A percentile compares a stretch with the other conserved stretches of the same genome.
These are phyloP conservation scores for Ascobolus immersus DNA, from an alignment of 495 filamentous ascomycete genomes.

Conservation along the genomic window DNA sequence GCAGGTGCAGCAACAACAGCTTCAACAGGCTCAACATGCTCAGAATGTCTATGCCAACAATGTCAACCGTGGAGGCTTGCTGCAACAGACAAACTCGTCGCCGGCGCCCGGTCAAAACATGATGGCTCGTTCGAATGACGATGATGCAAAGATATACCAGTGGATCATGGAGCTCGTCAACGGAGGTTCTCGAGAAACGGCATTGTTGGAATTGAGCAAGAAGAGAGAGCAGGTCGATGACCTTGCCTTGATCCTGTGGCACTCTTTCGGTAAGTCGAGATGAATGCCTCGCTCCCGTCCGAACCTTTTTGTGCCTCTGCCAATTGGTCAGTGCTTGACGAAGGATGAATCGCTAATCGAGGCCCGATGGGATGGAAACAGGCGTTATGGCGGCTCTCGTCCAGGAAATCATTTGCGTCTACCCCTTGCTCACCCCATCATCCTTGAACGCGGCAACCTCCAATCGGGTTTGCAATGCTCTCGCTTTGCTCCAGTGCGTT, in stretches of 20 bases:
- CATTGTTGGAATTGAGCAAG: constrained; percentile 90
- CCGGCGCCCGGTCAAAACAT: constrained; percentile 24
- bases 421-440: constrained; percentile 83
- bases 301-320: constrained; percentile 1
- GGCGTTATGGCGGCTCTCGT: constrained; percentile 95
- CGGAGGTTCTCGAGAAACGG: constrained; percentile 62
- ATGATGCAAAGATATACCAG: constrained; percentile 70
- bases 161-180: constrained; percentile 87
- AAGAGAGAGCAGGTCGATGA: constrained; percentile 97
- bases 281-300: not conserved
- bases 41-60: not conserved
- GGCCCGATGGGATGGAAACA: constrained; percentile 16
- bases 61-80: no score
- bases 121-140: constrained; percentile 36
- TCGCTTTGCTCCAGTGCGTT: constrained; percentile 90
- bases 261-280: constrained; percentile 64
- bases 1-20: constrained; percentile 10
- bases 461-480: constrained; percentile 91
- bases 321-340: not conserved
- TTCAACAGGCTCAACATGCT: constrained; percentile 1
- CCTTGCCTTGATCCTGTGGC: constrained; percentile 88
- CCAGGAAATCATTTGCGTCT: constrained; percentile 97
- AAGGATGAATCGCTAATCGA: not conserved
- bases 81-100: constrained; percentile 13
- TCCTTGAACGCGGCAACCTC: constrained; percentile 89